Evolutionary conservation across 1,284 basidiomycete genomes (phyloP).

Genomic region (Neolentinus lepideus): DNA sequence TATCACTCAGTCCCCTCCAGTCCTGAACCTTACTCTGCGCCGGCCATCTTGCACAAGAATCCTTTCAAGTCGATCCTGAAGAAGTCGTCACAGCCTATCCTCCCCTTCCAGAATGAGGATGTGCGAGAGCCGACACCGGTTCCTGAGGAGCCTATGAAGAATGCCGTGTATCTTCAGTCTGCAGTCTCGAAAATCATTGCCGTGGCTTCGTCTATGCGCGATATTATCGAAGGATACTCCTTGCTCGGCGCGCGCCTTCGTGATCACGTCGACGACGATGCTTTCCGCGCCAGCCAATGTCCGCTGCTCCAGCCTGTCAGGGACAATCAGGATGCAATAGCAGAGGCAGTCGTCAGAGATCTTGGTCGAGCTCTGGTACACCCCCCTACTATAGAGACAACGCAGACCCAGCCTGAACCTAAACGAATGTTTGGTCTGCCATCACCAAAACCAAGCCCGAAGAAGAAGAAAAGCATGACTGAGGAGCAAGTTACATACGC

Average conservation of each 20-base stretch:
- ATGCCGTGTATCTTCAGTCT: slow-evolving; percentile 53
- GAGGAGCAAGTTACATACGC: slow-evolving; percentile 72
- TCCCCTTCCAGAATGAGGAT: slow-evolving; percentile 33
- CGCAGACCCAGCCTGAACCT: slow-evolving; percentile 20
- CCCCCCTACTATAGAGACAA: slow-evolving; percentile 31
- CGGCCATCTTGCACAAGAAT: slow-evolving; percentile 28
- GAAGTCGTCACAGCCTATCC: slow-evolving; percentile 26
- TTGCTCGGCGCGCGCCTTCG: slow-evolving; percentile 58
- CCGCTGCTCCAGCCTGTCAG: slow-evolving; percentile 64
- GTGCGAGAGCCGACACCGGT: slow-evolving; percentile 63
- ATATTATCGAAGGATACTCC: slow-evolving; percentile 67
- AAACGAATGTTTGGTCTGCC: slow-evolving; percentile 33
- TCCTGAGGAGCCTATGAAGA: slow-evolving; percentile 55
- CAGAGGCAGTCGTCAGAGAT: slow-evolving; percentile 52
- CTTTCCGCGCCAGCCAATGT: slow-evolving; percentile 43
- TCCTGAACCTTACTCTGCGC: slow-evolving; percentile 19
- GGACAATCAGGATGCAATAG: slow-evolving; percentile 40
- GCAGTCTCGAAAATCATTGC: slow-evolving; percentile 54
- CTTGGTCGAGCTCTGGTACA: slow-evolving; percentile 54
- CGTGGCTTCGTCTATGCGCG: slow-evolving; percentile 35
- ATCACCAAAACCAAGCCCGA: slow-evolving; percentile 44
- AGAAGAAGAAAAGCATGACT: slow-evolving; percentile 55
- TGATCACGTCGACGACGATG: slow-evolving; percentile 40
- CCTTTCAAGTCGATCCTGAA: slow-evolving; percentile 64
- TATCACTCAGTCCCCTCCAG: slow-evolving; percentile 40